Conservation (phyloP, 805 yeast species). For the Metschnikowia lachancei region DNA sequence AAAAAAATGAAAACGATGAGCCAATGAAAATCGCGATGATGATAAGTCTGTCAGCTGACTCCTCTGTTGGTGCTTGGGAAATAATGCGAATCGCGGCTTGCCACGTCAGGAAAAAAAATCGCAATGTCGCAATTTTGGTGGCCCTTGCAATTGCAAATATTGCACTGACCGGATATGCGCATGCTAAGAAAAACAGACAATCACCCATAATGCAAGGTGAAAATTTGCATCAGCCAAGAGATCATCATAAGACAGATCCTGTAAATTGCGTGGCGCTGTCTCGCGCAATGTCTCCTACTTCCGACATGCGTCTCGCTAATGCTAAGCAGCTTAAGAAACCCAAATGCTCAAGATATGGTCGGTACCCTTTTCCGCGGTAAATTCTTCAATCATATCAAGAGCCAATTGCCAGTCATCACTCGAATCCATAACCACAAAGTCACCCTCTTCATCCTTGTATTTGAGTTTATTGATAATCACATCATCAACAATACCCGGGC, state of each 20-base stretch:
- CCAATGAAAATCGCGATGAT: constrained; percentile 17
- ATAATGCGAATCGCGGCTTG: neutral
- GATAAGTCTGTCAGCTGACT: constrained; percentile 12
- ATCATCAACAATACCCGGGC: constrained; percentile 53
- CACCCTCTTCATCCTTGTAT: constrained; percentile 95
- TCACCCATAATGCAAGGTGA: no score
- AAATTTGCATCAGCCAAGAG: no score
- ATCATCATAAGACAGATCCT: neutral
- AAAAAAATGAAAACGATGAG: constrained; percentile 3
- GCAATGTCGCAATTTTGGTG: neutral
- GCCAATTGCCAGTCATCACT: constrained; percentile 90
- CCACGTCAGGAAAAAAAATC: neutral
- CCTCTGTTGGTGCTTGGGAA: neutral
- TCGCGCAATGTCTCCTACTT: neutral
- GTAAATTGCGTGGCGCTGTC: neutral
- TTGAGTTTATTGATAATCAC: constrained; percentile 57
- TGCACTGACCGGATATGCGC: neutral
- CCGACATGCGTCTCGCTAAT: neutral
- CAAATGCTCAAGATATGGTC: constrained; percentile 36
- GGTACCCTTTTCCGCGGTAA: constrained; percentile 20
- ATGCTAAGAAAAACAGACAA: neutral
- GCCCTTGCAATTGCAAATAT: neutral
- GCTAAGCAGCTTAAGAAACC: constrained; percentile 32
- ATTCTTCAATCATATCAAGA: constrained; percentile 53
- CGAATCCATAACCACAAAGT: constrained; percentile 77